Base-by-base conservation (phyloP, 768 basidiomycete genomes). In the Mycena belliarum region DNA sequence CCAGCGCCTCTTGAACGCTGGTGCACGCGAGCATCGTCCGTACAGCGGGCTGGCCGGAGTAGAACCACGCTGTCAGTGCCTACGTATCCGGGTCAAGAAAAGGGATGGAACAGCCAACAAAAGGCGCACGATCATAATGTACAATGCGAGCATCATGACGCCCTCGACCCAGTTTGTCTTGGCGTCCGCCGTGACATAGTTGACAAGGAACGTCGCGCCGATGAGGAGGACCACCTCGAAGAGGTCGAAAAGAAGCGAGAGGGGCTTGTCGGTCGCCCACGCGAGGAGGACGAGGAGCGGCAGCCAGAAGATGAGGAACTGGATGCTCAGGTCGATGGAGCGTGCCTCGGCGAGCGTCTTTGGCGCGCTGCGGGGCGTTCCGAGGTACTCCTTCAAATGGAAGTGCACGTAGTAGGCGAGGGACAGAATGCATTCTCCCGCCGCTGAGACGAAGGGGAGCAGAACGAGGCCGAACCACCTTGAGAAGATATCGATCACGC, bases 141-240 rank as follows among this genome's bases (percentile, higher is more conserved):
- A 90, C 68, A 88, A 86, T 29, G 52, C 58, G 15, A 53, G 41
- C 79, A 90, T 80, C 29, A 82, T 78, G 35, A 79, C 74, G 24
- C 89, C 86, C 72, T 89, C 88, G 2, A 81, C 83, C 87, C 87
- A 89, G 65, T 90, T 90, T 10, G 89, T 89, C 71, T 90, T 89
- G 15, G 83, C 75, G 67, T 91, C 89, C 0, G 87, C 86, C 12
- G 88, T 89, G 54, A 90, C 84, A 65, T 88, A 89, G 71, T 91
- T 91, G 51, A 90, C 88, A 48, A 91, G 71, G 74, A 91, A 89
- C 65, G 82, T 85, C 6, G 87, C 78, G 2, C 84, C 86, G 5
- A 91, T 66, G 37, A 89, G 73, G n/a, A 85, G 58, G 0, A 83
- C 81, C 2, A 90, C 79, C 66, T 89, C 87, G 63, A 86, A 88